Evolutionary conservation across 2,329 filamentous ascomycete genomes (phyloP).

Genomic region (Fusarium chaquense): DNA sequence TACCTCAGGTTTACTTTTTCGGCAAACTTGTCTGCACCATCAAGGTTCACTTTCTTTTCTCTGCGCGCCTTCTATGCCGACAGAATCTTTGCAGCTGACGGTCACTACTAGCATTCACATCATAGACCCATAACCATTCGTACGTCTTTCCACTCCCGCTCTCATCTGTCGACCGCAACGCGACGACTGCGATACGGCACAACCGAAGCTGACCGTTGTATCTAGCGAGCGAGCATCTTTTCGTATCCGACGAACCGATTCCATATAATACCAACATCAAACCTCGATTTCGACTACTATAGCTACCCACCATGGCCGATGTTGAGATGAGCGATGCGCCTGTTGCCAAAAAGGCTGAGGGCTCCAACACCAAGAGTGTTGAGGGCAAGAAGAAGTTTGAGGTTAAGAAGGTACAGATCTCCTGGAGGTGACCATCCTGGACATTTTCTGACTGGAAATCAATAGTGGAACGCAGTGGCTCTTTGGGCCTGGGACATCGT

Average conservation of each 20-base stretch:
- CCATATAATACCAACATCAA: slow-evolving; percentile 1
- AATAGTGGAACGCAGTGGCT: slow-evolving; percentile 96
- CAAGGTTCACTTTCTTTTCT: slow-evolving; percentile 27
- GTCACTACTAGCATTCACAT: slow-evolving; percentile 11
- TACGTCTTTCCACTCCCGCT: slow-evolving; percentile 27
- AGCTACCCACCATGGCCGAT: slow-evolving; percentile 78
- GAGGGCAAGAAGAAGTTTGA: slow-evolving; percentile 96
- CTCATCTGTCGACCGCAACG: slow-evolving; percentile 16
- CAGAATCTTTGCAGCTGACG: slow-evolving; percentile 19
- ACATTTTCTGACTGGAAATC: slow-evolving; percentile 30
- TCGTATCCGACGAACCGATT: neutral
- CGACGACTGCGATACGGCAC: neutral
- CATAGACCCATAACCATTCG: slow-evolving; percentile 13
- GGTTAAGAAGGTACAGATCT: slow-evolving; percentile 86
- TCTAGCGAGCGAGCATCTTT: slow-evolving; percentile 8
- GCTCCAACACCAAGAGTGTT: slow-evolving; percentile 61
- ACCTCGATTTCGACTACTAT: neutral
- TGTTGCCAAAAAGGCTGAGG: slow-evolving; percentile 66
- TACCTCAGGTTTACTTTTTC: neutral
- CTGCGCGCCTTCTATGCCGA: neutral
- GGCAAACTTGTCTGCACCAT: slow-evolving; percentile 16
- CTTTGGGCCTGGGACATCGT: slow-evolving; percentile 99
- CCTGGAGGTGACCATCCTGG: neutral
- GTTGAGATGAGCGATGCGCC: slow-evolving; percentile 95
- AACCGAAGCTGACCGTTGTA: slow-evolving; percentile 8